Percentiles rank a stretch among this genome's conserved stretches.
Evolutionary conservation across 2,329 filamentous ascomycete genomes (phyloP).

Genomic region (Penicillium decumbens): DNA sequence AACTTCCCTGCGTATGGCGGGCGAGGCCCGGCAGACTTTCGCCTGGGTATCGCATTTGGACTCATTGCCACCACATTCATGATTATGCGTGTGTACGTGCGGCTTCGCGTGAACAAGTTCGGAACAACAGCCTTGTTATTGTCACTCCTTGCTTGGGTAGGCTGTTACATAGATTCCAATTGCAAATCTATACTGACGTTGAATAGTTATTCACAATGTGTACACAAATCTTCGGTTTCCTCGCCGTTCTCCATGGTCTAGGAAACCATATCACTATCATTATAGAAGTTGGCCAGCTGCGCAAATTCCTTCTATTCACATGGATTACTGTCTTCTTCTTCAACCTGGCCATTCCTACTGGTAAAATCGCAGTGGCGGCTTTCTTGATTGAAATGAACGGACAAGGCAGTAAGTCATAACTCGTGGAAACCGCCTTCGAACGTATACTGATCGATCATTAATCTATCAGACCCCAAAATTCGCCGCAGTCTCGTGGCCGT

Average conservation of each 20-base stretch:
- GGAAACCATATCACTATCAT: slow-evolving; percentile 20
- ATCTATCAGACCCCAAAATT: slow-evolving; percentile 17
- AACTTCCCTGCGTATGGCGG: slow-evolving; percentile 20
- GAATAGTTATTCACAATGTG: slow-evolving; percentile 15
- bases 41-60: slow-evolving; percentile 15
- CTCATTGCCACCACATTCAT: slow-evolving; percentile 20
- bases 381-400: slow-evolving; percentile 23
- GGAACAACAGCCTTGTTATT: slow-evolving; percentile 18
- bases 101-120: slow-evolving; percentile 20
- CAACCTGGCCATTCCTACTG: slow-evolving; percentile 21
- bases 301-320: slow-evolving; percentile 20
- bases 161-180: neutral
- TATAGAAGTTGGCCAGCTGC: slow-evolving; percentile 13
- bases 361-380: slow-evolving; percentile 19
- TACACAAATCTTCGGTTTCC: slow-evolving; percentile 18
- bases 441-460: neutral
- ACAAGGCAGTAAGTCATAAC: slow-evolving; percentile 16
- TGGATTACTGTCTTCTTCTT: slow-evolving; percentile 24
- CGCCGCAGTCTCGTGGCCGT: slow-evolving; percentile 18
- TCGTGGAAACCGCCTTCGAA: neutral
- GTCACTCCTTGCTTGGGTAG: slow-evolving; percentile 21
- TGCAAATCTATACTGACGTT: neutral
- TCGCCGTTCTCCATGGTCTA: slow-evolving; percentile 19
- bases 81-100: slow-evolving; percentile 18
- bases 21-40: slow-evolving; percentile 16